Evolutionary conservation across 2,329 filamentous ascomycete genomes (phyloP), one percentile per base, ranked within the genome.

Genomic region (Diaporthe australafricana): DNA sequence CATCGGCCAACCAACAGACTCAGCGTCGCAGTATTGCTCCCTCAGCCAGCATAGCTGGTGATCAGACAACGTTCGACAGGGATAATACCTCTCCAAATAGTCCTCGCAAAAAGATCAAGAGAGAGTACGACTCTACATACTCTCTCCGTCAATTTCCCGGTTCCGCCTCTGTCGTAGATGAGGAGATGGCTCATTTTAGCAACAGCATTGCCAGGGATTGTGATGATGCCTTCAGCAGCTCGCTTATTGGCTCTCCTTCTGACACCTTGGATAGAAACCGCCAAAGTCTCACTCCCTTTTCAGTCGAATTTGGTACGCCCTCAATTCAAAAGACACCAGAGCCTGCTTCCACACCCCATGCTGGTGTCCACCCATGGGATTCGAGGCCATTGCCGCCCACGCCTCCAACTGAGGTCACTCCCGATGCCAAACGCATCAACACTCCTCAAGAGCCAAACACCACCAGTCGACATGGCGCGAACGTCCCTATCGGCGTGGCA

Each of bases 201-300:
- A 90, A 89, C 77, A 94, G 94, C 77, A 91, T 98, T 73, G 94
- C 94, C 63, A 94, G 94, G 81, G 94, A 96, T 72, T 97, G 95
- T 78, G 95, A 98, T 78, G 94, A 96, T 77, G 95, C 95, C 1
- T 98, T 98, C 84, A 95, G 94, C 78, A 91, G 92, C 76, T 87
- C 86, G 12, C 76, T 89, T 14, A 81, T 88, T 17, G 79, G 81
- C 22, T 73, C 76, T 14, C 75, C 75, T 40, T 76, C 78, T 1
- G 73, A 72, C 12, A 17, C 68, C 45, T 32, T 68, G 35, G 72
- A 72, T 12, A 71, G 71, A 73, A n/a, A 75, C 71, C 55, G 79
- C 80, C 35, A 80, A 83, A 70, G 79, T 81, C 3, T 85, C 81
- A 5, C 70, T 9, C 84, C 84, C 0, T 83, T 86, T 72, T 84